Evolutionary conservation across 225 moss, liverwort and hornwort genomes (phyloP).

Genomic region (Physcomitrium patens): DNA sequence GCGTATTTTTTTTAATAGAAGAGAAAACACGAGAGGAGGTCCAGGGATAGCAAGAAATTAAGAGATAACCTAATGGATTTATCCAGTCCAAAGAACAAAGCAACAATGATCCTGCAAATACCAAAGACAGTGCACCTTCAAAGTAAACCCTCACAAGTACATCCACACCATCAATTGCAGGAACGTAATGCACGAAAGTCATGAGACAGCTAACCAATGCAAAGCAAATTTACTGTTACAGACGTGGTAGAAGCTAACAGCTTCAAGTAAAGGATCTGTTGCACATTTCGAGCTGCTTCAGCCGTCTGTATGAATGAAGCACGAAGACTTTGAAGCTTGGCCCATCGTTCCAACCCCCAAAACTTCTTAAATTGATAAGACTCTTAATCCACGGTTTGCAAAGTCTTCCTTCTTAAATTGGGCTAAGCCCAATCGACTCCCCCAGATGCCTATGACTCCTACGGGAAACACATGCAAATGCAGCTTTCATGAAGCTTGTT

Average conservation of each 20-base stretch:
- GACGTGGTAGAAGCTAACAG: conserved; percentile 57
- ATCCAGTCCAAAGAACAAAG: conserved; percentile 6
- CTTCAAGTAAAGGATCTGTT: conserved; percentile 74
- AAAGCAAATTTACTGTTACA: conserved; percentile 66
- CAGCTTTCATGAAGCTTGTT: no score
- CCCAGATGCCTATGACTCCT: no score
- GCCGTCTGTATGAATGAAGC: conserved; percentile 76
- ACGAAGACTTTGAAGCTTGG: no score
- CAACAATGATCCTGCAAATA: conserved; percentile 11
- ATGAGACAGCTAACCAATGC: conserved; percentile 71
- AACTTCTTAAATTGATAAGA: no score
- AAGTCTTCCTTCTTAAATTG: no score
- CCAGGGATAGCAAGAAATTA: neutral
- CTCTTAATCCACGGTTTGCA: no score
- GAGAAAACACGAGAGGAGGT: neutral
- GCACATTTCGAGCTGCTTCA: conserved; percentile 49
- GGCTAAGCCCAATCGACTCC: no score
- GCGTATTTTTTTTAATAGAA: neutral
- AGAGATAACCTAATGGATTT: conserved; percentile 58
- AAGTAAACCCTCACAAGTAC: conserved; percentile 23
- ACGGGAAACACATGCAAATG: no score
- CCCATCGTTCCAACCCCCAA: no score
- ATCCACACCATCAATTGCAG: conserved; percentile 44
- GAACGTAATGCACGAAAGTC: conserved; percentile 75
- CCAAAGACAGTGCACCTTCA: conserved; percentile 17